phyloP scores from a whole-genome alignment of 306 rosid species.

The Inga laurina region DNA sequence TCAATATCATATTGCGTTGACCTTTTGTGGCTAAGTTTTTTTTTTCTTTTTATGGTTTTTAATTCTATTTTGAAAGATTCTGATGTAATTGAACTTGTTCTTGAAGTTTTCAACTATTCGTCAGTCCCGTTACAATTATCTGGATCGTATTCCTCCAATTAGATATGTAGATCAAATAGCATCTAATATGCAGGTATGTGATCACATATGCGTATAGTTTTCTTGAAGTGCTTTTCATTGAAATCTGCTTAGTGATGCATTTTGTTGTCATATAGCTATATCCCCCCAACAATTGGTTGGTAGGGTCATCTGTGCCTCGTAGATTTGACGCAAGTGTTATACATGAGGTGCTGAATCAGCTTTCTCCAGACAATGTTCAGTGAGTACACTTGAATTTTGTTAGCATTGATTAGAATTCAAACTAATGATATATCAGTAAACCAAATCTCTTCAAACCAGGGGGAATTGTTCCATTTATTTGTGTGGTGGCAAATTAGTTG shows the following conservation, averaged over 20 bases:
- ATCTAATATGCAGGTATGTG: conserved; percentile 76
- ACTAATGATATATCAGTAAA: too few species aligned
- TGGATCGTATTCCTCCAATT: conserved; percentile 77
- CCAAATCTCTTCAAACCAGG: conserved; percentile 2
- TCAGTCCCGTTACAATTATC: conserved; percentile 87
- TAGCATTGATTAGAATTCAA: not conserved
- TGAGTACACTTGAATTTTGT: conserved; percentile 36
- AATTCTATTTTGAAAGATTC: conserved; percentile 10
- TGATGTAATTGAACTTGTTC: conserved; percentile 46
- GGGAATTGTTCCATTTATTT: not conserved
- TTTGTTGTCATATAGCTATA: conserved; percentile 60
- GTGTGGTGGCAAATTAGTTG: not conserved
- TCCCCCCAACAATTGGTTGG: conserved; percentile 90
- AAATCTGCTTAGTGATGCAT: conserved; percentile 16
- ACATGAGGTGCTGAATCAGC: conserved; percentile 67
- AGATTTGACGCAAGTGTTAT: conserved; percentile 61
- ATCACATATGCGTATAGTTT: conserved; percentile 4
- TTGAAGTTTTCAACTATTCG: conserved; percentile 90
- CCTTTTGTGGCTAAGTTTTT: not conserved
- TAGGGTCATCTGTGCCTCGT: conserved; percentile 75
- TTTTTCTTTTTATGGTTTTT: not conserved
- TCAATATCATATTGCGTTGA: not conserved
- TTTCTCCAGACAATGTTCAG: conserved; percentile 78
- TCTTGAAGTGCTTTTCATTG: conserved; percentile 4
- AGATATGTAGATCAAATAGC: conserved; percentile 66